Conservation (phyloP, 2,329 filamentous ascomycete species). For the Parascedosporium putredinis region DNA sequence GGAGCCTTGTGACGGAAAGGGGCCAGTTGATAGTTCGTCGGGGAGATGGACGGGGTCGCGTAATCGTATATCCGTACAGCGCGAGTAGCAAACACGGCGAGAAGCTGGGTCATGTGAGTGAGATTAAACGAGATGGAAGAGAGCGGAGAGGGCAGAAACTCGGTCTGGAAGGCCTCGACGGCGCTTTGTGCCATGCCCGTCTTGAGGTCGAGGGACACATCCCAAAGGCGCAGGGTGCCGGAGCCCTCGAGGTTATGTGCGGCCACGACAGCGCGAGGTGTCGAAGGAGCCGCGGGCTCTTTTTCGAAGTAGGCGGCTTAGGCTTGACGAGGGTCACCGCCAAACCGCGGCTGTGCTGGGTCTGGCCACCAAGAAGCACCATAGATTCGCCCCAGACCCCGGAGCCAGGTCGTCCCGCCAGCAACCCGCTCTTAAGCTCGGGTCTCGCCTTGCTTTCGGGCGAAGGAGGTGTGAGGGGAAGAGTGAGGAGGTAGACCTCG, state of each 20-base stretch:
- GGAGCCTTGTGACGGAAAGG: slow-evolving; percentile 47
- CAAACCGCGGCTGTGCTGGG: slow-evolving; percentile 41
- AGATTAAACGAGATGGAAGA: slow-evolving; percentile 51
- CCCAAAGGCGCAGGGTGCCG: slow-evolving; percentile 48
- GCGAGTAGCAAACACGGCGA: slow-evolving; percentile 43
- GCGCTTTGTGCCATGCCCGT: slow-evolving; percentile 14
- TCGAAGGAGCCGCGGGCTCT: slow-evolving; percentile 15
- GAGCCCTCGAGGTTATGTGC: slow-evolving; percentile 50
- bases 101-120: slow-evolving; percentile 44
- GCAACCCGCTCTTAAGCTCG: slow-evolving; percentile 39
- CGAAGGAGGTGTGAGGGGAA: slow-evolving; percentile 52
- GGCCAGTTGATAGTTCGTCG: slow-evolving; percentile 39
- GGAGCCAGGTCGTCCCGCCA: slow-evolving; percentile 44
- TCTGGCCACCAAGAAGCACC: slow-evolving; percentile 41
- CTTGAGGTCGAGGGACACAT: slow-evolving; percentile 37
- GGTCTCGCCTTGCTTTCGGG: slow-evolving; percentile 45
- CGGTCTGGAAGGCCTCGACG: slow-evolving; percentile 46
- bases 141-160: slow-evolving; percentile 45
- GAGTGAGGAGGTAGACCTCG: slow-evolving; percentile 45
- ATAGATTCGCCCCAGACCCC: slow-evolving; percentile 55
- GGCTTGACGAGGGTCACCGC: slow-evolving; percentile 42
- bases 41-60: slow-evolving; percentile 39
- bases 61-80: slow-evolving; percentile 55
- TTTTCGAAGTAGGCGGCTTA: slow-evolving; percentile 17
- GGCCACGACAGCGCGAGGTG: slow-evolving; percentile 44